Conservation (phyloP, 257 asterid genomes). For the Solanum chmielewskii region DNA sequence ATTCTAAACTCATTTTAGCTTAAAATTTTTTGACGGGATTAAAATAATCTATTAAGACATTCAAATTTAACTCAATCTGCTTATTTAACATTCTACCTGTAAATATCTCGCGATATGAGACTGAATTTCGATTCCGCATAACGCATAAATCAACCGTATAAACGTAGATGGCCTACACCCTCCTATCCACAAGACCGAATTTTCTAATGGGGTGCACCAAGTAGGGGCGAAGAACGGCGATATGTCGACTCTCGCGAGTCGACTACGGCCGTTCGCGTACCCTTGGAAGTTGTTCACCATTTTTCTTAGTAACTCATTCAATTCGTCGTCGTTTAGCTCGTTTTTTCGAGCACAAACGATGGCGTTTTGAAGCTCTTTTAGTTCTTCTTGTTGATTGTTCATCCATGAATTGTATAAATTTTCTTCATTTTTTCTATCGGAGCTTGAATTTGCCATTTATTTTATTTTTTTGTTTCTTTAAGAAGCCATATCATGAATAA, state of each 20-base stretch:
- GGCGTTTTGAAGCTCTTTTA: not conserved
- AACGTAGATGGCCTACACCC: slow-evolving; percentile 34
- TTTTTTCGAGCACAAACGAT: not conserved
- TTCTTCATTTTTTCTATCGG: not conserved
- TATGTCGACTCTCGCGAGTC: not conserved
- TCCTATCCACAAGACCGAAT: slow-evolving; percentile 25
- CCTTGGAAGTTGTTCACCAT: slow-evolving; percentile 7
- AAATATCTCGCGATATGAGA: not conserved
- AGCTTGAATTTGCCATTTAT: not conserved
- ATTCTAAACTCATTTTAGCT: not conserved
- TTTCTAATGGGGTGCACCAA: slow-evolving; percentile 30
- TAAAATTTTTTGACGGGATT: not conserved
- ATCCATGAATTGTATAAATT: not conserved
- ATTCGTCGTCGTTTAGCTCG: not conserved
- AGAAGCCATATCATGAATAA: no score
- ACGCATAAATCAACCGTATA: slow-evolving; percentile 14
- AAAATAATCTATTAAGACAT: fast-evolving
- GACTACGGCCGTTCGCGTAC: slow-evolving; percentile 1
- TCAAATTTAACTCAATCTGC: not conserved
- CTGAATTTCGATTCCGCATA: slow-evolving; percentile 6
- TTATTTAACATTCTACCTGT: not conserved
- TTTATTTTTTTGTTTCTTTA: not conserved
- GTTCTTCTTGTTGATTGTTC: not conserved
- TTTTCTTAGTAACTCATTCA: not conserved
- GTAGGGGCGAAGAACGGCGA: slow-evolving; percentile 11